These are phyloP conservation scores for Corchorus olitorius DNA, from an alignment of 345 rosid species.

Conservation along the genomic window DNA sequence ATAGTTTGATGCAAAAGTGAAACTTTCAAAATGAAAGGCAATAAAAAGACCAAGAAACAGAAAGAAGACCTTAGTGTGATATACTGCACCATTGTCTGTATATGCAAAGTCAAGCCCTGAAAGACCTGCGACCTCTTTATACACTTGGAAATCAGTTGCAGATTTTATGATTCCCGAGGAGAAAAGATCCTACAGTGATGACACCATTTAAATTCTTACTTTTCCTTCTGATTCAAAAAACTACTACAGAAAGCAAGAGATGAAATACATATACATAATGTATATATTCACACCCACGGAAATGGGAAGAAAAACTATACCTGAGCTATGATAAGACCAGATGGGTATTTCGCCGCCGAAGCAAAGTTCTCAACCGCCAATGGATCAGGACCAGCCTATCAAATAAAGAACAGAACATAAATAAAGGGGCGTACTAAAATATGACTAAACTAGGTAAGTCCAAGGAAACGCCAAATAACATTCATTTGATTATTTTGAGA, in stretches of 20 bases:
- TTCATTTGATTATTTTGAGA: slow-evolving; percentile 6
- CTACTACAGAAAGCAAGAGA: neutral
- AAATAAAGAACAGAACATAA: slow-evolving; percentile 24
- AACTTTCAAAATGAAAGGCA: slow-evolving; percentile 16
- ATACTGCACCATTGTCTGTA: slow-evolving; percentile 78
- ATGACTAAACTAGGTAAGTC: slow-evolving; percentile 1
- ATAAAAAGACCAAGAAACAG: slow-evolving; percentile 14
- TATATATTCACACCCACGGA: neutral
- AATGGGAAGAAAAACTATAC: slow-evolving; percentile 33
- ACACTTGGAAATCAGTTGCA: slow-evolving; percentile 92
- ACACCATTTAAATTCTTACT: slow-evolving; percentile 22
- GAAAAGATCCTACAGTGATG: slow-evolving; percentile 77
- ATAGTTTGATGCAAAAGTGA: slow-evolving; percentile 6
- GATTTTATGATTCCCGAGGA: slow-evolving; percentile 76
- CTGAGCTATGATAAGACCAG: slow-evolving; percentile 76
- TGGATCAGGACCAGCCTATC: slow-evolving; percentile 86
- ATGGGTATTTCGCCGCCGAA: slow-evolving; percentile 78
- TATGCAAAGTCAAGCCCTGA: slow-evolving; percentile 97
- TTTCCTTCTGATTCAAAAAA: slow-evolving; percentile 12
- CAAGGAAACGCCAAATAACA: neutral
- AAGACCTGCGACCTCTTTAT: slow-evolving; percentile 87
- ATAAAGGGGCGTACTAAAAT: slow-evolving; percentile 5
- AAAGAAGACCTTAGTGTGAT: slow-evolving; percentile 84
- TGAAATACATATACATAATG: neutral
- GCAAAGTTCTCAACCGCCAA: slow-evolving; percentile 95